phyloP scores from a whole-genome alignment of 2,329 filamentous ascomycete genomes.

The Penicillium sp. region DNA sequence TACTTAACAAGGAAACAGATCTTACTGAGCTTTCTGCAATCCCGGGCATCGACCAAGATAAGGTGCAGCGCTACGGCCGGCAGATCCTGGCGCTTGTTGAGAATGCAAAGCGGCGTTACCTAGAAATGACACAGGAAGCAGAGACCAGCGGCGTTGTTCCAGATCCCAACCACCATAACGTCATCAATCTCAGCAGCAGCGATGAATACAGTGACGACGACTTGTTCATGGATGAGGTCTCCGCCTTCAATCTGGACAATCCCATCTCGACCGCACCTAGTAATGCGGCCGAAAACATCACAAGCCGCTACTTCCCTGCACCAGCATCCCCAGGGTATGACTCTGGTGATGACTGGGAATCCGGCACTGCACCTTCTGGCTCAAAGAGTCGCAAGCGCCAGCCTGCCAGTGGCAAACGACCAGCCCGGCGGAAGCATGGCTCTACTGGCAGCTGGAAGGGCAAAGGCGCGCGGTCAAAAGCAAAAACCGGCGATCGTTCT shows the following conservation, averaged over 20 bases:
- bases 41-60: constrained; percentile 45
- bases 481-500: constrained; percentile 22
- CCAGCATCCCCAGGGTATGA: constrained; percentile 22
- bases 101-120: constrained; percentile 41
- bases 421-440: constrained; percentile 26
- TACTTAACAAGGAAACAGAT: constrained; percentile 29
- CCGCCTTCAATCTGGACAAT: constrained; percentile 24
- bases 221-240: constrained; percentile 29
- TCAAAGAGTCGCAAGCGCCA: constrained; percentile 28
- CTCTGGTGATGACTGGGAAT: constrained; percentile 23
- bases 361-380: constrained; percentile 15
- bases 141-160: constrained; percentile 50
- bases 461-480: constrained; percentile 26
- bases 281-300: constrained; percentile 22
- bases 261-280: constrained; percentile 13
- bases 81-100: constrained; percentile 44
- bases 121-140: constrained; percentile 45
- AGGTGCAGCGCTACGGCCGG: constrained; percentile 44
- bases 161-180: constrained; percentile 48
- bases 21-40: constrained; percentile 40
- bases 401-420: constrained; percentile 19
- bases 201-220: constrained; percentile 41
- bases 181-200: constrained; percentile 44
- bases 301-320: constrained; percentile 36
- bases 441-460: constrained; percentile 22